Percentiles rank a stretch among this genome's conserved stretches.
Evolutionary conservation across 306 rosid genomes (phyloP).

Genomic region (Quercus wislizeni): DNA sequence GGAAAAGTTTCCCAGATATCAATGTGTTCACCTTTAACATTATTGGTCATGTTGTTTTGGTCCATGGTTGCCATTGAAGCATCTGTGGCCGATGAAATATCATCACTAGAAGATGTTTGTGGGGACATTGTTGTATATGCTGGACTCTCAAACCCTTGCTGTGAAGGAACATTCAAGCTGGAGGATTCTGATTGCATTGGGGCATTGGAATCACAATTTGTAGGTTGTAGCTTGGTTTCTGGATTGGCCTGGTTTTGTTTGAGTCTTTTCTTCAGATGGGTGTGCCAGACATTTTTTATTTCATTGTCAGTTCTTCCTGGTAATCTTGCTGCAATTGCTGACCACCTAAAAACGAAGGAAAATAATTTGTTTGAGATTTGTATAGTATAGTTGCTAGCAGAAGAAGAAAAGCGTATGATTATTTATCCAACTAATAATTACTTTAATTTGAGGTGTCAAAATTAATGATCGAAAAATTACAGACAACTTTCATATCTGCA

Average conservation of each 20-base stretch:
- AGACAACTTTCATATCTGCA: slow-evolving; percentile 24
- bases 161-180: slow-evolving; percentile 13
- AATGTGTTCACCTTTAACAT: slow-evolving; percentile 34
- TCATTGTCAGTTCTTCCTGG: slow-evolving; percentile 96
- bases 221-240: slow-evolving; percentile 11
- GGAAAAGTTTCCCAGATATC: slow-evolving; percentile 41
- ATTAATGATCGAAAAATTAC: too few species aligned
- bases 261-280: slow-evolving; percentile 82
- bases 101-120: slow-evolving; percentile 42
- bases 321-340: slow-evolving; percentile 84
- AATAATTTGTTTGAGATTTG: neutral
- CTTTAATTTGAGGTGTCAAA: too few species aligned
- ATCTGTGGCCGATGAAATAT: slow-evolving; percentile 32
- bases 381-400: neutral
- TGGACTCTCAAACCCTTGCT: slow-evolving; percentile 13
- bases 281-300: slow-evolving; percentile 95
- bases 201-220: slow-evolving; percentile 33
- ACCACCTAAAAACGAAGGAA: slow-evolving; percentile 63
- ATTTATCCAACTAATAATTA: neutral
- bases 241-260: slow-evolving; percentile 18
- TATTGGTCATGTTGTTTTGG: neutral
- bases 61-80: slow-evolving; percentile 17
- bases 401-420: neutral
- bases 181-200: slow-evolving; percentile 39
- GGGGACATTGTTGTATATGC: slow-evolving; percentile 30